Percentiles rank a stretch among this genome's conserved stretches.
Conservation (phyloP, 768 basidiomycete species). For the Clavulina sp. region DNA sequence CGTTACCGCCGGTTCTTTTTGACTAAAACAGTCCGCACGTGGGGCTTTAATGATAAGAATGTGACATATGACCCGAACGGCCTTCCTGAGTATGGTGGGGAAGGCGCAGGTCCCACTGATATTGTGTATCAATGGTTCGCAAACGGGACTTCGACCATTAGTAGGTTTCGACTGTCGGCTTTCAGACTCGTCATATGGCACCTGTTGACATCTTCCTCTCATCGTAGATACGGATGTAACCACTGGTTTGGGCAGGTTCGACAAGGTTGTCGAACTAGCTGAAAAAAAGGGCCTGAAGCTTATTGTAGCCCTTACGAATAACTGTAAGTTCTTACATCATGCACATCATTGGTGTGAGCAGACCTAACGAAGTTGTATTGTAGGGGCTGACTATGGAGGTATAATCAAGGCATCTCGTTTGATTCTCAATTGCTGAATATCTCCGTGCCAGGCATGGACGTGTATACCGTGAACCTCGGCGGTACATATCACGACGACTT, state of each 20-base stretch:
- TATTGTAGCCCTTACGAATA: conserved; percentile 11
- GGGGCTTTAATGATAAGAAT: conserved; percentile 11
- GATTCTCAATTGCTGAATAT: too few species aligned
- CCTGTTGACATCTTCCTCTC: background rate
- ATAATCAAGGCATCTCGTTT: too few species aligned
- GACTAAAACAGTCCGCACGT: conserved; percentile 11
- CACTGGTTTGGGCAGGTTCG: conserved; percentile 10
- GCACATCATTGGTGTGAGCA: background rate
- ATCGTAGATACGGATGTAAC: conserved; percentile 7
- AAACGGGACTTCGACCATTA: conserved; percentile 8
- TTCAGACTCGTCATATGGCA: background rate
- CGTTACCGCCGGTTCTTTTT: too few species aligned
- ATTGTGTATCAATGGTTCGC: conserved; percentile 10
- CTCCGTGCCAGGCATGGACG: conserved; percentile 12
- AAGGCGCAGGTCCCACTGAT: conserved; percentile 8
- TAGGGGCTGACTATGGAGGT: conserved; percentile 1
- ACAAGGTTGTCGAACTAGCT: conserved; percentile 11
- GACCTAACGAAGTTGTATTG: background rate
- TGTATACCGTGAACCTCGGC: conserved; percentile 9
- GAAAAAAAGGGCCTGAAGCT: conserved; percentile 11
- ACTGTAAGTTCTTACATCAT: conserved; percentile 5
- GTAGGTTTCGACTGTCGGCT: background rate
- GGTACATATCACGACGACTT: conserved; percentile 12
- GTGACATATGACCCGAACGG: conserved; percentile 7
- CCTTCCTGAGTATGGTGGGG: conserved; percentile 8